Percentiles rank a stretch among this genome's conserved stretches.
These are phyloP conservation scores for Calonectria leucothoes DNA, from an alignment of 2,329 filamentous ascomycete genomes.

Conservation along the genomic window DNA sequence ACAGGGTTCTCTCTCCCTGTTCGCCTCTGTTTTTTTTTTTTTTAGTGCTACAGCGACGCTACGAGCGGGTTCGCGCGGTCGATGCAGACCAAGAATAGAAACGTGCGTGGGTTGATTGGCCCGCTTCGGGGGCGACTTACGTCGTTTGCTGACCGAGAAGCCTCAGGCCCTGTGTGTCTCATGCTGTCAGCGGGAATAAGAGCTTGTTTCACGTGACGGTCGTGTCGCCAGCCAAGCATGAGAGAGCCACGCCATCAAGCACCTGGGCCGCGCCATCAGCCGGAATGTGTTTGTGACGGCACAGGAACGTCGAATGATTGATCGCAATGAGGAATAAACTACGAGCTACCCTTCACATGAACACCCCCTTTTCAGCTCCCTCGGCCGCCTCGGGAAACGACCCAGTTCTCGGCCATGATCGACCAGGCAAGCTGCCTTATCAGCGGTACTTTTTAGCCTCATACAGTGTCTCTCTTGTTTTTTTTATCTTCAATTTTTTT, in stretches of 20 bases:
- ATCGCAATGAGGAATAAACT: background rate
- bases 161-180: background rate
- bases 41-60: background rate
- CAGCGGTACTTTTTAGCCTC: background rate
- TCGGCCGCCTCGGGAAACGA: background rate
- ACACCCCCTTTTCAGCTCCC: background rate
- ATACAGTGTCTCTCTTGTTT: background rate
- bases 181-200: slow-evolving; percentile 11
- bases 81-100: slow-evolving; percentile 18
- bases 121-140: background rate
- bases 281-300: background rate
- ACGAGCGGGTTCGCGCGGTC: background rate
- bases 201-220: slow-evolving; percentile 13
- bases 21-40: background rate
- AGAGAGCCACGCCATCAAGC: slow-evolving; percentile 13
- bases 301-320: slow-evolving; percentile 4
- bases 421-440: background rate
- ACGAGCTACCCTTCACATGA: background rate
- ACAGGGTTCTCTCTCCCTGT: background rate
- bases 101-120: slow-evolving; percentile 2
- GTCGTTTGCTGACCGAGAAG: background rate
- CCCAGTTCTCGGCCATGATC: background rate
- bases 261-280: slow-evolving; percentile 14
- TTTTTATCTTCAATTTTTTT: background rate
- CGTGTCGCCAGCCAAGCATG: background rate